A percentile compares a stretch with the other conserved stretches of the same genome.
phyloP scores from a whole-genome alignment of 208 protist genomes.

The Naegleria gruberi region DNA sequence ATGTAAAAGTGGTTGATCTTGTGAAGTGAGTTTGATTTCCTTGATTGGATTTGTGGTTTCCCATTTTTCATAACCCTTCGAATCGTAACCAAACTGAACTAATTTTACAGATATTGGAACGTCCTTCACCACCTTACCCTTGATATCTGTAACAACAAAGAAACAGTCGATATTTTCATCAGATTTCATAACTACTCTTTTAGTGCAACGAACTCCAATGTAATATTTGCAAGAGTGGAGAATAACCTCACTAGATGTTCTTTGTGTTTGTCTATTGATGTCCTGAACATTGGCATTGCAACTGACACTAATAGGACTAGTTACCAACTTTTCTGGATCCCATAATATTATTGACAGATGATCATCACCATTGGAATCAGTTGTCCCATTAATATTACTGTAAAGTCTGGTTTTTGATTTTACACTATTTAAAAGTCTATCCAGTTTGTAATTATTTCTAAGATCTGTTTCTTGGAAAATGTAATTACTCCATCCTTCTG shows the following conservation, averaged over 20 bases:
- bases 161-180: background rate
- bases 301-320: background rate
- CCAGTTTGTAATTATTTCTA: background rate
- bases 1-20: background rate
- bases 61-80: background rate
- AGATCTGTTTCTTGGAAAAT: background rate
- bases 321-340: background rate
- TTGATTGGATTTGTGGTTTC: background rate
- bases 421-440: background rate
- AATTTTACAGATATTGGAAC: background rate
- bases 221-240: background rate
- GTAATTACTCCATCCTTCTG: background rate
- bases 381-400: background rate
- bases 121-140: background rate
- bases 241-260: background rate
- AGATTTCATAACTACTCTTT: background rate
- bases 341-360: background rate
- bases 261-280: background rate
- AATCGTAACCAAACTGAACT: background rate
- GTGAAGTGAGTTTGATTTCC: background rate
- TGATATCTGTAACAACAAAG: background rate
- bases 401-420: background rate
- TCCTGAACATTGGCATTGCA: background rate
- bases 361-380: background rate
- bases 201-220: background rate